Conservation (phyloP, 331 rosid species). For the Dryas integrifolia region DNA sequence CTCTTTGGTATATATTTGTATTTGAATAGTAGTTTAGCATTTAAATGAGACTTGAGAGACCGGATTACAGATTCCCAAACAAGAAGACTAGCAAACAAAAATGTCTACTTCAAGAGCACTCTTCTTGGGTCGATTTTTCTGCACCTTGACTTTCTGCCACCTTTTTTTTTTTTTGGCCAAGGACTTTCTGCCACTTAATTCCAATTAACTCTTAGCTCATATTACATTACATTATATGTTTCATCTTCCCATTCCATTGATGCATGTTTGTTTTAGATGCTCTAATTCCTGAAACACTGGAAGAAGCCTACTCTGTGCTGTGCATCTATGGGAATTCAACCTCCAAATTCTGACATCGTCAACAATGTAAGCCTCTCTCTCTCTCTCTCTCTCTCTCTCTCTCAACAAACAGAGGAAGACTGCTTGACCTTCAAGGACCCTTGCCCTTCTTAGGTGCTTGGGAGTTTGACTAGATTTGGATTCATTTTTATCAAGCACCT, state of each 20-base stretch:
- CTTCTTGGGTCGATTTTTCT: too few relatives aligned
- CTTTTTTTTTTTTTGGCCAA: too few relatives aligned
- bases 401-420: too few relatives aligned
- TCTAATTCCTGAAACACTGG: not conserved
- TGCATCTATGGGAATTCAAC: constrained; percentile 19
- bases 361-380: constrained; percentile 8
- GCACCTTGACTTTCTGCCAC: not conserved
- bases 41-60: not conserved
- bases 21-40: too few relatives aligned
- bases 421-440: too few relatives aligned
- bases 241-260: too few relatives aligned
- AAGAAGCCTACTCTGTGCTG: not conserved
- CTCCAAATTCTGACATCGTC: not conserved
- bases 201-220: not conserved
- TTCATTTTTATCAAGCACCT: not conserved
- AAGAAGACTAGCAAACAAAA: not conserved
- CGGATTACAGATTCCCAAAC: not conserved
- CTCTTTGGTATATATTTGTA: too few relatives aligned
- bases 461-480: not conserved
- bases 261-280: not conserved
- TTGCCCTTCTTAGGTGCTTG: too few relatives aligned
- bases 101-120: not conserved
- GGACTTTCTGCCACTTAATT: not conserved
- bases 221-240: too few relatives aligned
- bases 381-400: too few relatives aligned